Percentiles rank a stretch among this genome's conserved stretches.
These are phyloP conservation scores for Lodderomyces oxycetoniae DNA, from an alignment of 1,139 yeast species.

Conservation along the genomic window DNA sequence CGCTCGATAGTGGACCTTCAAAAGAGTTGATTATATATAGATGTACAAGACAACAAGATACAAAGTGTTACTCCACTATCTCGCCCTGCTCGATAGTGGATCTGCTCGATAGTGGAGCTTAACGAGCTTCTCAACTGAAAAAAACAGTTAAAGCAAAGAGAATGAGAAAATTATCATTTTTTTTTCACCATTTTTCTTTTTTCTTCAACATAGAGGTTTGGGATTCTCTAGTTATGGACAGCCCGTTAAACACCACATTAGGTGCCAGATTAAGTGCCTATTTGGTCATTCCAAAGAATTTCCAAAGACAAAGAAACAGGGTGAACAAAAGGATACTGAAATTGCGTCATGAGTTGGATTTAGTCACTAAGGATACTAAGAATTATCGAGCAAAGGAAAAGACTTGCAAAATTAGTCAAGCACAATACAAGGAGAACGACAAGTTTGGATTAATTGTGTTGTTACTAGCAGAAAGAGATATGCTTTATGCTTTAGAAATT, in stretches of 20 bases:
- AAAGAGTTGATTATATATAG: too few species aligned
- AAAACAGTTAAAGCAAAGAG: too few species aligned
- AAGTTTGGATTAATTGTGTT: constrained; percentile 48
- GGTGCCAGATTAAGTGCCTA: constrained; percentile 48
- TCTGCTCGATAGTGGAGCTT: too few species aligned
- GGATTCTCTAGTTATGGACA: constrained; percentile 22
- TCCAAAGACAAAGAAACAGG: constrained; percentile 43
- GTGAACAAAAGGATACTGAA: constrained; percentile 47
- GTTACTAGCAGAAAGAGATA: constrained; percentile 61
- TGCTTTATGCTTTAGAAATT: constrained; percentile 64
- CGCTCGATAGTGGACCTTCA: too few species aligned
- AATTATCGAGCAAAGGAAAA: constrained; percentile 46
- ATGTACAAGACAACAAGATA: too few species aligned
- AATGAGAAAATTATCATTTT: too few species aligned
- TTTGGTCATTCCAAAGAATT: constrained; percentile 49
- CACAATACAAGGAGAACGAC: constrained; percentile 44
- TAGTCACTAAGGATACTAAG: constrained; percentile 57
- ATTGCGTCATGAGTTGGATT: constrained; percentile 51
- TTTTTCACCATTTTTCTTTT: too few species aligned
- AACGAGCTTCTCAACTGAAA: too few species aligned
- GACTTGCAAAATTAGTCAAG: constrained; percentile 36
- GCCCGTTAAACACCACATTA: constrained; percentile 41
- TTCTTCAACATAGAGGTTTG: too few species aligned
- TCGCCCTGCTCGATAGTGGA: too few species aligned
- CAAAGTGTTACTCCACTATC: too few species aligned